Evolutionary conservation across 2,329 filamentous ascomycete genomes (phyloP).

Genomic region (Lasiodiplodia theobromae): DNA sequence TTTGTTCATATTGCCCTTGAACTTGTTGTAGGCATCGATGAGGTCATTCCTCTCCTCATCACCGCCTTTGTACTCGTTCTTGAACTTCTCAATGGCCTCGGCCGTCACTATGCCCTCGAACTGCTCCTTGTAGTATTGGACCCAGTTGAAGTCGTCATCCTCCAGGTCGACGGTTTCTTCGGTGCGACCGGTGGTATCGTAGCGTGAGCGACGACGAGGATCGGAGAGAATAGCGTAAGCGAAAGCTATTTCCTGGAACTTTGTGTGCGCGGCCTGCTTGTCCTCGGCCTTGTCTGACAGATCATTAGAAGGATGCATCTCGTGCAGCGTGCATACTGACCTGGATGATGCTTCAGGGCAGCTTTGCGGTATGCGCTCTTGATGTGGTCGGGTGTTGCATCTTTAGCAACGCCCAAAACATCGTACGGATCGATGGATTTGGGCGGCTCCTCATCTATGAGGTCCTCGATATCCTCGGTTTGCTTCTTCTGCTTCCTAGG

Average conservation of each 20-base stretch:
- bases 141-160: conserved; percentile 85
- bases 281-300: conserved; percentile 60
- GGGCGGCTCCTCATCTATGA: conserved; percentile 66
- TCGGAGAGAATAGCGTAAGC: conserved; percentile 94
- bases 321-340: conserved; percentile 51
- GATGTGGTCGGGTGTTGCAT: conserved; percentile 78
- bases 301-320: conserved; percentile 31
- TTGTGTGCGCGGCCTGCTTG: conserved; percentile 75
- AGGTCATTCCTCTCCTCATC: conserved; percentile 85
- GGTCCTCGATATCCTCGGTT: conserved; percentile 53
- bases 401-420: conserved; percentile 73
- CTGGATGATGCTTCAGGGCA: conserved; percentile 80
- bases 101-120: conserved; percentile 78
- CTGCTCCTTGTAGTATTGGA: conserved; percentile 85
- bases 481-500: conserved; percentile 20
- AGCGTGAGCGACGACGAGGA: conserved; percentile 71
- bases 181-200: conserved; percentile 88
- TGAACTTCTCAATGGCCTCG: conserved; percentile 78
- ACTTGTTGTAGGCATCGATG: conserved; percentile 75
- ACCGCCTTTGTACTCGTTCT: conserved; percentile 80
- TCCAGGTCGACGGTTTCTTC: conserved; percentile 75
- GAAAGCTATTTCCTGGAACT: conserved; percentile 90
- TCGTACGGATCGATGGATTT: conserved; percentile 79
- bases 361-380: conserved; percentile 92
- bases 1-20: conserved; percentile 75